phyloP scores from a whole-genome alignment of 2,329 filamentous ascomycete species.

The Fusarium virguliforme region DNA sequence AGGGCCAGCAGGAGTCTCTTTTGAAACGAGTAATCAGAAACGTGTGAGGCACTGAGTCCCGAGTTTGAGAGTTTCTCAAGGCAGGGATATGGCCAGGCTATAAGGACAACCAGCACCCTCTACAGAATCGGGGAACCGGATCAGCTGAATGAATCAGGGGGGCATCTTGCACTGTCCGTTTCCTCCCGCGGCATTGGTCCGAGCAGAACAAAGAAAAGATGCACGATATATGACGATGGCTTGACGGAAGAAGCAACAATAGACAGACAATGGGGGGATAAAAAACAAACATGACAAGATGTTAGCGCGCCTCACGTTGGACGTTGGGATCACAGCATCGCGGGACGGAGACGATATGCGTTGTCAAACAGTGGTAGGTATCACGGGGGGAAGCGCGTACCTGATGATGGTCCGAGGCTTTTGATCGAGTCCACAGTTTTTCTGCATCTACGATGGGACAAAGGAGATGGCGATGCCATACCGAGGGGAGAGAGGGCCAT shows the following conservation, averaged over 20 bases:
- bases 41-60: background rate
- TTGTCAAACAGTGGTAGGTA: slow-evolving; percentile 35
- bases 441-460: background rate
- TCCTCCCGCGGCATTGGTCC: background rate
- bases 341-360: slow-evolving; percentile 33
- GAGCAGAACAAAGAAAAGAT: background rate
- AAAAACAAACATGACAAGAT: slow-evolving; percentile 4
- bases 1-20: background rate
- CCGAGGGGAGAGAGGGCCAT: background rate
- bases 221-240: background rate
- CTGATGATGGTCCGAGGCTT: slow-evolving; percentile 25
- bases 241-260: slow-evolving; percentile 13
- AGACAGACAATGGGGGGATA: background rate
- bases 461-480: background rate
- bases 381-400: slow-evolving; percentile 17
- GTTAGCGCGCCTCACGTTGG: slow-evolving; percentile 10
- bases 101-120: background rate
- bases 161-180: background rate
- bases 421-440: slow-evolving; percentile 12
- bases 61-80: background rate
- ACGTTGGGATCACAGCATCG: slow-evolving; percentile 21
- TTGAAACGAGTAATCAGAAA: background rate
- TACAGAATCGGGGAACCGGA: background rate
- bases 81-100: background rate
- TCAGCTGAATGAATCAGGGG: no score